phyloP scores from a whole-genome alignment of 805 yeast genomes.

The Pichia nakasei region DNA sequence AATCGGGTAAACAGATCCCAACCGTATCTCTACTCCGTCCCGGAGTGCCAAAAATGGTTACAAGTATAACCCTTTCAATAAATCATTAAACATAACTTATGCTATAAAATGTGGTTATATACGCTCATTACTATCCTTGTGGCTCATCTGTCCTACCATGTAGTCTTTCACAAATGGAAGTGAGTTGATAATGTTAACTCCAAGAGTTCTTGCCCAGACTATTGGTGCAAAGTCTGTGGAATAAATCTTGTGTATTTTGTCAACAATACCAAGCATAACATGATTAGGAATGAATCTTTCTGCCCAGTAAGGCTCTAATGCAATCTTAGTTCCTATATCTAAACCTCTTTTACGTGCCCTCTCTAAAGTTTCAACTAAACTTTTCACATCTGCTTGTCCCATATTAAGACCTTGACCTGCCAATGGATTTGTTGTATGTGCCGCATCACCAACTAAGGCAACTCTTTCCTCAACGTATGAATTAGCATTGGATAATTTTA shows the following conservation, averaged over 20 bases:
- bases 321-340: conserved; percentile 77
- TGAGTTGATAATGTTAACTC: conserved; percentile 60
- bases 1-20: neutral
- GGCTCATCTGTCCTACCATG: conserved; percentile 45
- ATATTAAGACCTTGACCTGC: conserved; percentile 97
- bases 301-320: conserved; percentile 80
- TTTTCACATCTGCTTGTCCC: conserved; percentile 90
- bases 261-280: conserved; percentile 76
- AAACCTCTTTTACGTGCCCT: conserved; percentile 66
- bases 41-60: no score
- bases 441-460: conserved; percentile 97
- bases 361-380: conserved; percentile 61
- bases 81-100: neutral
- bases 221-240: conserved; percentile 64
- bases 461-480: conserved; percentile 74
- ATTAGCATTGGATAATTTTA: conserved; percentile 84
- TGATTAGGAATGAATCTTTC: conserved; percentile 78
- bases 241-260: conserved; percentile 83
- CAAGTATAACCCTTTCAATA: no score
- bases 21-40: neutral
- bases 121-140: no score
- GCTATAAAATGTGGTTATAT: no score
- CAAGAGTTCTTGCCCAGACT: conserved; percentile 66
- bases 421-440: conserved; percentile 93
- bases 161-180: conserved; percentile 58